Percentiles rank a stretch among this genome's conserved stretches.
These are phyloP conservation scores for Nakazawaea laoshanensis DNA, from an alignment of 805 yeast genomes.

Conservation along the genomic window DNA sequence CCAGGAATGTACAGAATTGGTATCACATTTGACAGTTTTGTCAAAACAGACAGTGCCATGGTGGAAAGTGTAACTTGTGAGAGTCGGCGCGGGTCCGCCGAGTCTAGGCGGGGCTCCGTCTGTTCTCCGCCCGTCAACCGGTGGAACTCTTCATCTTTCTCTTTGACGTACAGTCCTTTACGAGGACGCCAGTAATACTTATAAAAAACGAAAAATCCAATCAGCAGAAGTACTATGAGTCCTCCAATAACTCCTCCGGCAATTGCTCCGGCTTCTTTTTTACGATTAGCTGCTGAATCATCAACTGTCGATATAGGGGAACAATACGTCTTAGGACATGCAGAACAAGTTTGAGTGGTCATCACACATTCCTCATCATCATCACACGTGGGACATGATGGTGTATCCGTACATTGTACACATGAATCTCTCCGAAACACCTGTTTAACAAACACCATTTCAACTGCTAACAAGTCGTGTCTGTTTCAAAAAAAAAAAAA, in stretches of 20 bases:
- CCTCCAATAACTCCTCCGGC: conserved; percentile 73
- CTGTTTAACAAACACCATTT: no score
- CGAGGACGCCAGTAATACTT: conserved; percentile 31
- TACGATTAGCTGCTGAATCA: conserved; percentile 12
- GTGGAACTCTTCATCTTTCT: conserved; percentile 19
- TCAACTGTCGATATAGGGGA: conserved; percentile 13
- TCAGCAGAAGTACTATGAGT: conserved; percentile 26
- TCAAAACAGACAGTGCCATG: conserved; percentile 55
- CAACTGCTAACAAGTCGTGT: no score
- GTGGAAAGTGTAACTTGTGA: conserved; percentile 22
- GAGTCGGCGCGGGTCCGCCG: conserved; percentile 11
- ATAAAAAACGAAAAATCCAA: conserved; percentile 30
- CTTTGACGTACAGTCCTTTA: conserved; percentile 21
- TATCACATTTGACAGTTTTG: conserved; percentile 79
- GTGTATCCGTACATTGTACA: conserved; percentile 23
- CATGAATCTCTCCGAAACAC: conserved; percentile 13
- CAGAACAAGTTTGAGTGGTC: conserved; percentile 46
- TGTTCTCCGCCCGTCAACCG: conserved; percentile 1
- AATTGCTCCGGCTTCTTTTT: conserved; percentile 38
- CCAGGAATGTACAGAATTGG: conserved; percentile 96
- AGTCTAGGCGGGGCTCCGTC: conserved; percentile 14
- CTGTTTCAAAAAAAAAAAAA: no score
- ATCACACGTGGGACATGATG: conserved; percentile 48
- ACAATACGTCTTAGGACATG: conserved; percentile 52
- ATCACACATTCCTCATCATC: conserved; percentile 44